Percentiles rank a stretch among this genome's conserved stretches.
phyloP scores from a whole-genome alignment of 257 asterid genomes.

The Coffea canephora region DNA sequence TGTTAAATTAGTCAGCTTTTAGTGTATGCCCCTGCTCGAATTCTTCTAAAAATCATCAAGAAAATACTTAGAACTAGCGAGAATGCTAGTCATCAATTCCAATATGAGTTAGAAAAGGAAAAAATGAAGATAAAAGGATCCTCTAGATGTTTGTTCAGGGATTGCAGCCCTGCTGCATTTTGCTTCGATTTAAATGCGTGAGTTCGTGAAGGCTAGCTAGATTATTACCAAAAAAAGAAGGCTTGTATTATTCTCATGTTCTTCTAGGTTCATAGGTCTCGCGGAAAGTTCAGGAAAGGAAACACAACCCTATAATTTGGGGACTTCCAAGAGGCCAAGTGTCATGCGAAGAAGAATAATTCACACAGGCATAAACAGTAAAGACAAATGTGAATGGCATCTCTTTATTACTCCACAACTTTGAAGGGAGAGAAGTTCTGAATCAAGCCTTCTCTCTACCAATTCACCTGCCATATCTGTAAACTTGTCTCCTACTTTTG shows the following conservation, averaged over 20 bases:
- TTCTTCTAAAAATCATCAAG: no score
- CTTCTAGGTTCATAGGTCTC: slow-evolving; percentile 4
- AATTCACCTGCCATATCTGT: slow-evolving; percentile 31
- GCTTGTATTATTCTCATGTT: not conserved
- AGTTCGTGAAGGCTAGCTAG: not conserved
- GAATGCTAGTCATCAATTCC: no score
- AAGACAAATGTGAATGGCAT: slow-evolving; percentile 28
- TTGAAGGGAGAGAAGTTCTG: slow-evolving; percentile 18
- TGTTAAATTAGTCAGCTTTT: no score
- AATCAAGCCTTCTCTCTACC: slow-evolving; percentile 20
- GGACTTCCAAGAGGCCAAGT: not conserved
- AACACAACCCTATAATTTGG: not conserved
- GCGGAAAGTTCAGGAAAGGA: slow-evolving; percentile 7
- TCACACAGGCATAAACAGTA: slow-evolving; percentile 6
- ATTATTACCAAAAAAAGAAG: no score
- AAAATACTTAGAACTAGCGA: no score
- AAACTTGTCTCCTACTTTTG: slow-evolving; percentile 36
- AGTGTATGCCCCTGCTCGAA: no score
- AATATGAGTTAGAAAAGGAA: no score
- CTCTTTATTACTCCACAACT: not conserved
- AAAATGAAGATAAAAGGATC: not conserved
- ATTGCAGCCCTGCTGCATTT: not conserved
- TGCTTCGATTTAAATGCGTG: not conserved
- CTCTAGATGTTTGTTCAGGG: not conserved
- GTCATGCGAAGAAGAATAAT: slow-evolving; percentile 19